Evolutionary conservation across 805 yeast species (phyloP).

Genomic region (Ogataea nonfermentans): DNA sequence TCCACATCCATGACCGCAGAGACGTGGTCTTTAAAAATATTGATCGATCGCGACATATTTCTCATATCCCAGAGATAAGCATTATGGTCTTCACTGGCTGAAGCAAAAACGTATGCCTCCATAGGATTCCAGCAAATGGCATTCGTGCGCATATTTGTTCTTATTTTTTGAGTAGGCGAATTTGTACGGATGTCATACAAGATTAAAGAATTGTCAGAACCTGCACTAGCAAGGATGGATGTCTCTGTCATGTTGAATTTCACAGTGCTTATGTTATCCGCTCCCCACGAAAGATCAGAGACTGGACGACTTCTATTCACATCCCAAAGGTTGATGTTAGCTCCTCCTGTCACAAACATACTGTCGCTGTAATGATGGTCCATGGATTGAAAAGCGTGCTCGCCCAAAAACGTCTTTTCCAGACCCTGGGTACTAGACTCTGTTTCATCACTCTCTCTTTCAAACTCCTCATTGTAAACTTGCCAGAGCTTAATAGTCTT

Average conservation of each 20-base stretch:
- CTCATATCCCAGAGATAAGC: conserved; percentile 96
- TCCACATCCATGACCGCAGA: conserved; percentile 94
- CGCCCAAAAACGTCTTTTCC: conserved; percentile 77
- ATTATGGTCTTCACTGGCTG: conserved; percentile 93
- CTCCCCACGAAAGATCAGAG: conserved; percentile 90
- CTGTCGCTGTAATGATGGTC: conserved; percentile 81
- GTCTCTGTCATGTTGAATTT: conserved; percentile 90
- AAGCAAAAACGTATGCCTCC: conserved; percentile 92
- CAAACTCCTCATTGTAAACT: conserved; percentile 45
- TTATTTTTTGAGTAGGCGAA: conserved; percentile 88
- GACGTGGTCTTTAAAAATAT: conserved; percentile 92
- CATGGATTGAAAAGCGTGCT: conserved; percentile 76
- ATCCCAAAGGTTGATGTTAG: conserved; percentile 91
- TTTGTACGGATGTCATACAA: conserved; percentile 88
- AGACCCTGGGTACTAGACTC: conserved; percentile 49
- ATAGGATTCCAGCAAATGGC: conserved; percentile 95
- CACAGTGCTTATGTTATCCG: conserved; percentile 81
- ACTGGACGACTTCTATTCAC: conserved; percentile 72
- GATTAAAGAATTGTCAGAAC: conserved; percentile 87
- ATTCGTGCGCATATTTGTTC: conserved; percentile 79
- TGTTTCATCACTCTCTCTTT: conserved; percentile 28
- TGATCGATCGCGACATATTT: conserved; percentile 74
- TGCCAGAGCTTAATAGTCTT: conserved; percentile 90
- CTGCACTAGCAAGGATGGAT: conserved; percentile 82
- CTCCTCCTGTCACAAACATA: conserved; percentile 89